Percentiles rank a stretch among this genome's conserved stretches.
These are phyloP conservation scores for Fusarium virguliforme DNA, from an alignment of 2,329 filamentous ascomycete species.

Conservation along the genomic window DNA sequence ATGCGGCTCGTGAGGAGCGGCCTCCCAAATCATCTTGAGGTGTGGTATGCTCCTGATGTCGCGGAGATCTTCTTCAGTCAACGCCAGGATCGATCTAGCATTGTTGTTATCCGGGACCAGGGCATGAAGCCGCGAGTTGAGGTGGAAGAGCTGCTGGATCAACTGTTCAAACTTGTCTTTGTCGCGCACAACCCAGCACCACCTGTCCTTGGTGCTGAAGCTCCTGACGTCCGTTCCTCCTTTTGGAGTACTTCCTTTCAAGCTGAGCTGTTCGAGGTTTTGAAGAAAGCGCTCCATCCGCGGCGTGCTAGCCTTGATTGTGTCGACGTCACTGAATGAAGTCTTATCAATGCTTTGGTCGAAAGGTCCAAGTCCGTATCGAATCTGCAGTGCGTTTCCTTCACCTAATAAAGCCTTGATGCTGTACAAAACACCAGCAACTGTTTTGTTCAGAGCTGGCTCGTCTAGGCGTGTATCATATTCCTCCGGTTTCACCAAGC, in stretches of 20 bases:
- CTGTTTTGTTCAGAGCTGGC: neutral
- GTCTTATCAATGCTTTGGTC: neutral
- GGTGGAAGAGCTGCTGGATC: neutral
- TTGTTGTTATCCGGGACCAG: neutral
- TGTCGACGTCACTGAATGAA: neutral
- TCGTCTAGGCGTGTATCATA: neutral
- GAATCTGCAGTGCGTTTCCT: neutral
- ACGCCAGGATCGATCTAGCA: neutral
- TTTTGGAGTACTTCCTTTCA: too few relatives aligned
- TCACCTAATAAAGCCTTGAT: neutral
- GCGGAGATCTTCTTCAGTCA: too few relatives aligned
- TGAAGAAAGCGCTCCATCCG: too few relatives aligned
- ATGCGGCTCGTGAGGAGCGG: too few relatives aligned
- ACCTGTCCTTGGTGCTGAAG: too few relatives aligned
- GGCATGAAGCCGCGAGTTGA: conserved; percentile 1
- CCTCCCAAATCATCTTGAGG: too few relatives aligned
- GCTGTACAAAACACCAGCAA: neutral
- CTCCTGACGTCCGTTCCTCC: too few relatives aligned
- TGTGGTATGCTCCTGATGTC: too few relatives aligned
- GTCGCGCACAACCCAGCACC: conserved; percentile 16
- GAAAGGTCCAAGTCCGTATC: neutral
- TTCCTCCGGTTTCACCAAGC: neutral
- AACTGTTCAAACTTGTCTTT: conserved; percentile 14
- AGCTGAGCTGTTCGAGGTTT: too few relatives aligned
- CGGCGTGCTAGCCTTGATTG: too few relatives aligned